Evolutionary conservation across 768 basidiomycete species (phyloP), one percentile per base, ranked within the genome.

Genomic region (Boletus reticuloceps): DNA sequence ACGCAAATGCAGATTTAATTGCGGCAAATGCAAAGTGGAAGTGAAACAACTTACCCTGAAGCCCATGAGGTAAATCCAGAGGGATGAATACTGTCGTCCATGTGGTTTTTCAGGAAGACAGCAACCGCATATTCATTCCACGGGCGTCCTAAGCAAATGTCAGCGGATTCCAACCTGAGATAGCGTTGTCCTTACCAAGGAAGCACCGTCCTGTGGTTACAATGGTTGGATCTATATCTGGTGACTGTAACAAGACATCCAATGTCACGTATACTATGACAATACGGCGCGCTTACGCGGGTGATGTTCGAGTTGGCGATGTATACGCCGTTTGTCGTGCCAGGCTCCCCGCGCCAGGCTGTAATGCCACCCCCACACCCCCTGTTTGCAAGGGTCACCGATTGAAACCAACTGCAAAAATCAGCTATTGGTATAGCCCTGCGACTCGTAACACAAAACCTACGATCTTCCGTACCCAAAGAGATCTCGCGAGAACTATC

Each of bases 331-430:
- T 80, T 2, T 72, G 73, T 9, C 74, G 80, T 16, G 19, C 52
- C 55, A 16, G 10, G 5, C 14, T 77, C 79, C 4, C 85, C 84
- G 51, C 77, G 79, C 85, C 85, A 87, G 0, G 85, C 86, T 11
- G 79, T 79, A 16, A 87, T 75, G 1, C 83, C 84, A 3, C 86
- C 86, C 0, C 85, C 85, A 53, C 83, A 85, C 0, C 75, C 85
- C 19, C 86, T 78, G 51, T 81, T 84, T 4, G 85, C 84, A 2
- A 88, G 72, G 19, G 77, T 77, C 14, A 79, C 69, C 19, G 78
- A 79, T 59, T 86, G 78, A 60, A 86, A 86, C 80, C 80, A 86
- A 4, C 84, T 84, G 2, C 29, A 43, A 45, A 36, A 9, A 10
- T 47, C 37, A 47, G 17, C 1, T 3, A 6, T 29, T 9, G n/a